Base-by-base conservation (phyloP, 2,329 filamentous ascomycete species). In the Didymella arachidicola region DNA sequence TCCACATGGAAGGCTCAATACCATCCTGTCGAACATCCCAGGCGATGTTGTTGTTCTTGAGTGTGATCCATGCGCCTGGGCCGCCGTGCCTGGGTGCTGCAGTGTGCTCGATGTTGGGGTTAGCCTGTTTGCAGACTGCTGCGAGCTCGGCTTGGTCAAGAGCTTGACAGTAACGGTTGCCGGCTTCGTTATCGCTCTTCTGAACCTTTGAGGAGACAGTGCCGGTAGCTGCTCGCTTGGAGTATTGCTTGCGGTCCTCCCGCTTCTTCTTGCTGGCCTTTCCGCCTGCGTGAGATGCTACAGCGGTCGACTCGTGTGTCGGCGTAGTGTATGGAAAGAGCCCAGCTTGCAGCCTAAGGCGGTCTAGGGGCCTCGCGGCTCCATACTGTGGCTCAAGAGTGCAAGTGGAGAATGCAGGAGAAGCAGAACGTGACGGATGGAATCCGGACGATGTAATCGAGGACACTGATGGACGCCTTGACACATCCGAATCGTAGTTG, bases 31-130 rank as follows among this genome's bases (percentile, higher is more conserved):
- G 36, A 27, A 71, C 53, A 44, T 67, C 61, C 19, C 53, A 38
- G 19, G 59, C 60, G 42, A 66, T 59, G 47, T 71, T 71, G 59
- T 71, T 69, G 26, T 43, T 43, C 30, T 69, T 69, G 18, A 70
- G 60, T 3, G 46, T 41, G 3, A 45, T 58, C 63, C 67, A 69
- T 14, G 63, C 61, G n/a, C 32, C 52, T 27, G 49, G 46, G 11
- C 55, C 38, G 19, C 57, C 52, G 29, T 51, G 32, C 16, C 56
- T 41, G 16, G 57, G 48, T 25, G 58, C 47, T 11, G 63, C 65
- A 8, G 54, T 55, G 12, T 45, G 38, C 14, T 61, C 50, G 10
- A 68, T 47, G 32, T 60, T 38, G 14, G 60, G 53, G 32, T 68
- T 68, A 42, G 48, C 41, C 22, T 49, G 25, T 11, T 45, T 48